Base-by-base conservation (phyloP, 1,284 basidiomycete species). In the Earliella scabrosa region DNA sequence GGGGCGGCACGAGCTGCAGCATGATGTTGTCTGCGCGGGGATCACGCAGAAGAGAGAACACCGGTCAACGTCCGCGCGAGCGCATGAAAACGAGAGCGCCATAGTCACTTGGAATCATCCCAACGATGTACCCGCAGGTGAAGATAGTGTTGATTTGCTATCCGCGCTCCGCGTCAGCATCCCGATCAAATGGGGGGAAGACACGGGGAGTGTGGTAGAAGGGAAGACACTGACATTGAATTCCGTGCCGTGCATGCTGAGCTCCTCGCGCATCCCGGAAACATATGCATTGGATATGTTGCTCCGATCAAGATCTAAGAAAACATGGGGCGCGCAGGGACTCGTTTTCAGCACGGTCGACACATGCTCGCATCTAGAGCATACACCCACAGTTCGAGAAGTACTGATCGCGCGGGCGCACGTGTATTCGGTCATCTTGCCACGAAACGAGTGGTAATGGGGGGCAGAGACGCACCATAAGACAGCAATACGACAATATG, bases 191-290 rank as follows among this genome's bases (percentile, higher is more conserved):
- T 38, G 36, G 18, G 16, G 36, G 18, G 36, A 18, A 18, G 18
- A n/a, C 16, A 18, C 16, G 36, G 38, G 38, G 21, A n/a, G n/a
- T n/a, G n/a, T n/a, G n/a, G n/a, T n/a, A 36, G 16, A n/a, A 32
- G 21, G 23, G 34, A 27, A 8, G n/a, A 10, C 14, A 63, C 68
- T 26, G 18, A 83, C 86, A 69, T 92, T 92, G 68, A 83, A 85
- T 57, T 92, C 79, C 39, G 82, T 87, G 29, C 88, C 88, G 46
- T 77, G 72, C 82, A 92, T 87, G 56, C 79, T 65, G 31, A 93
- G 78, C 43, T 91, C 89, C 70, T 93, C 88, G 62, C 82, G 86
- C 90, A 94, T 92, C 3, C 91, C 92, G 4, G 88, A 90, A 16
- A 93, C 88, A 69, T 90, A 90, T 8, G 87, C 86, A 69, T 88